These are phyloP conservation scores for Neopestalotiopsis clavispora DNA, from an alignment of 2,329 filamentous ascomycete genomes.

Conservation along the genomic window DNA sequence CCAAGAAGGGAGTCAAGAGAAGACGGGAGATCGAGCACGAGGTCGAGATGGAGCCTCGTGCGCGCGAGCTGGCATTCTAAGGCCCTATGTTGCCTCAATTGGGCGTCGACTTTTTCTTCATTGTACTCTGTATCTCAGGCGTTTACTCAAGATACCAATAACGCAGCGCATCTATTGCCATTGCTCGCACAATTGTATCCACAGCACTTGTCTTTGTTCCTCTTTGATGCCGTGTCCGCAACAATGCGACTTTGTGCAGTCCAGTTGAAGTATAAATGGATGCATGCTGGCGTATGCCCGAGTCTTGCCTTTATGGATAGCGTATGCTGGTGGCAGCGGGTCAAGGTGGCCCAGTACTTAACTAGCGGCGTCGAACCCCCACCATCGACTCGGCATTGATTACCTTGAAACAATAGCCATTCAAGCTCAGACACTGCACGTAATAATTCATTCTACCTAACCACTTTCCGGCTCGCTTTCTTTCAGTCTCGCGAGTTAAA, in stretches of 20 bases:
- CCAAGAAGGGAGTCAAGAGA: conserved; percentile 62
- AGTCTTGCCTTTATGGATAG: neutral
- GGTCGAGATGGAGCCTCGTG: conserved; percentile 57
- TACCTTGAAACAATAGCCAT: conserved; percentile 14
- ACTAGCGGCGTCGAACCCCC: neutral
- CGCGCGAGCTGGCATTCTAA: conserved; percentile 37
- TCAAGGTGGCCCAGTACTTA: neutral
- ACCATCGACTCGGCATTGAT: conserved; percentile 8
- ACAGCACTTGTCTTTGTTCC: neutral
- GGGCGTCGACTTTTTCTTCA: conserved; percentile 9
- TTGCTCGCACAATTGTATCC: neutral
- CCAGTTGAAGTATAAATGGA: neutral
- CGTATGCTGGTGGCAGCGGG: neutral
- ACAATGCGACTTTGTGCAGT: neutral
- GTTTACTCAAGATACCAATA: conserved; percentile 18
- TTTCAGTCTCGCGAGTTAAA: neutral
- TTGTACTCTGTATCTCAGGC: conserved; percentile 16
- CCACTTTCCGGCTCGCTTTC: neutral
- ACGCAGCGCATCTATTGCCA: neutral
- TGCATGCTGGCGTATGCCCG: neutral
- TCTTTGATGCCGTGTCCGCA: neutral
- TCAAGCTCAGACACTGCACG: conserved; percentile 12
- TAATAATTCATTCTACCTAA: conserved; percentile 8
- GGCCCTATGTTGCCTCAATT: neutral
- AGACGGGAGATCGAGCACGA: conserved; percentile 81